Base-by-base conservation (phyloP, 2,329 filamentous ascomycete species). In the Microsporum canis region DNA sequence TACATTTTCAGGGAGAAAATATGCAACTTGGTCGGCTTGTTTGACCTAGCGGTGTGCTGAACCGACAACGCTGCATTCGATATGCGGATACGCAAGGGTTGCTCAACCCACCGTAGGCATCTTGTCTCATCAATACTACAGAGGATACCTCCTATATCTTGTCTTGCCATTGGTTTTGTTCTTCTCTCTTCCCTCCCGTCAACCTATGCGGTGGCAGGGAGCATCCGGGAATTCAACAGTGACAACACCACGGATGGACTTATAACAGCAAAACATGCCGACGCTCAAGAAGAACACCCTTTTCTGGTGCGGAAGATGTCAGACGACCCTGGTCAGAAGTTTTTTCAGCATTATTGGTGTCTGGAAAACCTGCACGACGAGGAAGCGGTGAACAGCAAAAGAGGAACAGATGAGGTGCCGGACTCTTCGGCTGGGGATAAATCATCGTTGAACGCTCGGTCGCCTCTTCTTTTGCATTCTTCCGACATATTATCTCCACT, bases 261-360 rank as follows among this genome's bases (percentile, higher is more conserved):
- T 12, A 55, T 36, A 55, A 10, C n/a, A 34, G n/a, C 29, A 3
- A 31, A 23, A 36, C 31, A 34, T 55, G 51, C 1, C 2, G 12
- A 34, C 10, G 12, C 14, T 31, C 29, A 55, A 23, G 51, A 8
- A 17, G 51, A 55, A 36, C 36, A 34, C 12, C 57, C 57, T 6
- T 49, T 41, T 5, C 27, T 69, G 3, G 70, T 78, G 49, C 70
- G 69, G 34, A 79, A 79, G 62, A 79, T 79, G 77, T 75, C 70
- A 47, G 65, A 64, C 4, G 75, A 79, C 47, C 72, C 76, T 51
- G 75, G 77, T 8, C 76, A 79, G 65, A 79, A 78, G 66, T 79
- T 79, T 67, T 77, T 74, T 58, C 67, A 74, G 38, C 70, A 77
- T 38, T 79, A 78, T 64, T 79, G 77, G 77, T 58, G 67, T 17